Base-by-base conservation (phyloP, 768 basidiomycete genomes). In the Sistotremastrum suecicum region DNA sequence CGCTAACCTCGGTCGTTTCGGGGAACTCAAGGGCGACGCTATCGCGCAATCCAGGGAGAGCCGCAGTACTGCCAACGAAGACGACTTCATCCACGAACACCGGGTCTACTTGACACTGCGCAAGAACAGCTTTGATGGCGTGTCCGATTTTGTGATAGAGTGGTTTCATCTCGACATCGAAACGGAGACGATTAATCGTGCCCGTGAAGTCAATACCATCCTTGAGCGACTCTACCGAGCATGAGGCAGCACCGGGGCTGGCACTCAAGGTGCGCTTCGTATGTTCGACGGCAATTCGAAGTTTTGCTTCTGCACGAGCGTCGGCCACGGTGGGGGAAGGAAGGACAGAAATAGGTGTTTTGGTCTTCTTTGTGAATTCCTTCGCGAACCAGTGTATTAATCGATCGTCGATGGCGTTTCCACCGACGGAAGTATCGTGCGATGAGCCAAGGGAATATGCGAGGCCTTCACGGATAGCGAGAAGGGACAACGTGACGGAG, bases 361-460 rank as follows among this genome's bases (percentile, higher is more conserved):
- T 89, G 11, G 83, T 91, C 68, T 95, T 99, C 66, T 97, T 98
- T 42, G 85, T 86, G 63, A 99, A 99, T 52, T 99, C 94, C 58
- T 89, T 80, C 44, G 85, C 79, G 61, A 99, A 95, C 69, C 85
- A 86, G 49, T 83, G 81, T 66, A 95, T 78, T 37, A 97, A 72
- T 57, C 80, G 75, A 49, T 77, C 75, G 63, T 90, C 87, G 55
- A 92, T 77, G 48, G 74, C 70, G 52, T 83, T 74, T 0, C 81
- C 85, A 4, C 80, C 78, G 39, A 82, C 59, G 30, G 59, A 54
- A 34, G 69, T 59, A 36, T 62, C 56, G 39, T 55, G 53, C 33
- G 51, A 41, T 7, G 60, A 58, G 3, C 75, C 75, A 31, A 90
- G 64, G 44, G 75, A 62, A 56, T 80, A 73, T 4, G 75, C 72